Percentiles rank a stretch among this genome's conserved stretches.
Conservation (phyloP, 768 basidiomycete species). For the Lactarius evosmus region DNA sequence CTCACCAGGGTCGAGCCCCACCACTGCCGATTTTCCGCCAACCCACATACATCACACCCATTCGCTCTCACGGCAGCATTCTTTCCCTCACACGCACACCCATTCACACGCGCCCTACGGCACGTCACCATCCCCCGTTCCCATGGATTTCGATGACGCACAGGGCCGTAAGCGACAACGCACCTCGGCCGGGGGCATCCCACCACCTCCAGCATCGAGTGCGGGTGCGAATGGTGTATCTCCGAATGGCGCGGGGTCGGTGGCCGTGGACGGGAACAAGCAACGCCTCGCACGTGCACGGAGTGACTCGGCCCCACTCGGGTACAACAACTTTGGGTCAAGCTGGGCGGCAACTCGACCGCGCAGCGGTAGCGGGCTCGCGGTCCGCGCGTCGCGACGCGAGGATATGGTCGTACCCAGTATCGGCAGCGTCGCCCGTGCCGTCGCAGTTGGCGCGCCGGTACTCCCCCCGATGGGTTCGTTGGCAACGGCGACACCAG, state of each 20-base stretch:
- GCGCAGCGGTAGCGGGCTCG: constrained; percentile 39
- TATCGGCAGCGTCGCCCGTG: constrained; percentile 22
- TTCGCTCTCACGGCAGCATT: constrained; percentile 55
- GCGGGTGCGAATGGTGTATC: constrained; percentile 14
- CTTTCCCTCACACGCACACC: constrained; percentile 50
- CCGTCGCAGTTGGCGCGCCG: constrained; percentile 9
- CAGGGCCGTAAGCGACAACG: constrained; percentile 50
- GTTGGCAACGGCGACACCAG: constrained; percentile 18
- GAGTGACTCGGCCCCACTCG: constrained; percentile 66
- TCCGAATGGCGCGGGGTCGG: constrained; percentile 5
- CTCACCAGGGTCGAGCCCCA: constrained; percentile 52
- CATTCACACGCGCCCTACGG: constrained; percentile 33
- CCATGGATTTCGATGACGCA: constrained; percentile 35
- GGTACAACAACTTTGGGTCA: constrained; percentile 41
- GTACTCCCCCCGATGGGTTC: constrained; percentile 22
- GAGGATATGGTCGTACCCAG: constrained; percentile 27
- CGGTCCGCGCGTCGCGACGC: constrained; percentile 27
- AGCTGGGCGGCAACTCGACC: constrained; percentile 38
- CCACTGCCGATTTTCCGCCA: constrained; percentile 44
- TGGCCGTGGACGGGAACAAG: constrained; percentile 29
- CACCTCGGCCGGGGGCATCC: constrained; percentile 31
- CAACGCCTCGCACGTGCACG: constrained; percentile 55
- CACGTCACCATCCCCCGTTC: constrained; percentile 34
- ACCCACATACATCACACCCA: constrained; percentile 35
- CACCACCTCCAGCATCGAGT: constrained; percentile 8